Percentiles rank a stretch among this genome's conserved stretches.
Evolutionary conservation across 163 green algal genomes (phyloP).

Genomic region (Chlamydomonas reinhardtii): DNA sequence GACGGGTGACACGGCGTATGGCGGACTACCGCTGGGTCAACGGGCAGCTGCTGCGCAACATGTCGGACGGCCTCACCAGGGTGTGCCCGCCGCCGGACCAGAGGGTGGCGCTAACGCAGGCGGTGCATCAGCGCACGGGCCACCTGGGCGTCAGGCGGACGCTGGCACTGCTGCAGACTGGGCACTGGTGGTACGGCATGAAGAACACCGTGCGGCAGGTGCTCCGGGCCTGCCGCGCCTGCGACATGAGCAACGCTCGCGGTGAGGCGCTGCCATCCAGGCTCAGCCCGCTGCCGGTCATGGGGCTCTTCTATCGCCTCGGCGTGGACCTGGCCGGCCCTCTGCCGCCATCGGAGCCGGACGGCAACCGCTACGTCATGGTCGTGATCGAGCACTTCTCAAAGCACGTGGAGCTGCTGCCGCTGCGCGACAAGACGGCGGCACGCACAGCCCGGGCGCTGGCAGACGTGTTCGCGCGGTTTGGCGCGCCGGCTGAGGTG

Average conservation of each 20-base stretch:
- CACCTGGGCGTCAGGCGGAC: slow-evolving; percentile 41
- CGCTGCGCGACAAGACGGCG: slow-evolving; percentile 43
- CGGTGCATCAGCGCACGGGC: slow-evolving; percentile 20
- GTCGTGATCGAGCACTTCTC: slow-evolving; percentile 56
- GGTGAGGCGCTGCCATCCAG: neutral
- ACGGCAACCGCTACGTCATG: slow-evolving; percentile 54
- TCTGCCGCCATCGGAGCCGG: neutral
- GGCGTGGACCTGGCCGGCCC: slow-evolving; percentile 52
- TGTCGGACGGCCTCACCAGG: neutral
- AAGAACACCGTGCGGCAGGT: neutral
- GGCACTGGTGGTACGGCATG: slow-evolving; percentile 54
- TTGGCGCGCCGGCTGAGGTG: slow-evolving; percentile 51
- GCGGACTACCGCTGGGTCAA: neutral
- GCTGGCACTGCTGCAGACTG: neutral
- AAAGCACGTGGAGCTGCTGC: slow-evolving; percentile 52
- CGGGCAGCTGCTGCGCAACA: neutral
- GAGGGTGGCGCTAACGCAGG: neutral
- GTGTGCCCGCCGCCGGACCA: neutral
- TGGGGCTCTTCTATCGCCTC: slow-evolving; percentile 54
- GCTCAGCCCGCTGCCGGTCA: slow-evolving; percentile 47
- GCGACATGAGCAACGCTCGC: neutral
- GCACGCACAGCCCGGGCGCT: slow-evolving; percentile 28
- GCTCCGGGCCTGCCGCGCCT: neutral
- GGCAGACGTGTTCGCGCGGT: slow-evolving; percentile 27
- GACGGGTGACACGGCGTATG: neutral